These are phyloP conservation scores for Yamadazyma trypodendri DNA, from an alignment of 1,139 yeast genomes.

Conservation along the genomic window DNA sequence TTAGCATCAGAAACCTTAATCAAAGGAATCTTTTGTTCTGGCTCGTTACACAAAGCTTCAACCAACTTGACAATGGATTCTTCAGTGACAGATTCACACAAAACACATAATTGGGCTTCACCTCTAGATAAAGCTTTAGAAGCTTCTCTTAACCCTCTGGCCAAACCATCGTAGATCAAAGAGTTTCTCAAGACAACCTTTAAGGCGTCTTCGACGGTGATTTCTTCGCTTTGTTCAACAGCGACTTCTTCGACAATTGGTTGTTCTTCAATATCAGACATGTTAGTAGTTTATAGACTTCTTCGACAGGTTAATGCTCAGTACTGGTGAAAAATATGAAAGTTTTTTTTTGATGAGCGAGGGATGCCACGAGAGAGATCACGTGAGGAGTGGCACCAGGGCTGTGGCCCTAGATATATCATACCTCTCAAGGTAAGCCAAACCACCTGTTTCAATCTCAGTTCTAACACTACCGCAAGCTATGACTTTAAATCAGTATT, in stretches of 20 bases:
- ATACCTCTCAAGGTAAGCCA: too few relatives aligned
- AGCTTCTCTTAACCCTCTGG: constrained; percentile 99
- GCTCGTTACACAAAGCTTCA: constrained; percentile 99
- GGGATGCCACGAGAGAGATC: too few relatives aligned
- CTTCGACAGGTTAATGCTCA: constrained; percentile 90
- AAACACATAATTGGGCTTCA: constrained; percentile 97
- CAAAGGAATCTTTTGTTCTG: constrained; percentile 94
- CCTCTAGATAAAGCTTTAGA: constrained; percentile 97
- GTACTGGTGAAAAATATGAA: constrained; percentile 36
- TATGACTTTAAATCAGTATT: too few relatives aligned
- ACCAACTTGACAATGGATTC: constrained; percentile 95
- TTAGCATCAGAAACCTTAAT: constrained; percentile 99
- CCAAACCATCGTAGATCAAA: constrained; percentile 98
- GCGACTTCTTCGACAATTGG: constrained; percentile 83
- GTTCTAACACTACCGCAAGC: too few relatives aligned
- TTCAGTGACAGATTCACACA: constrained; percentile 98
- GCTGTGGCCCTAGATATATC: too few relatives aligned
- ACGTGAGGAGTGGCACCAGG: too few relatives aligned
- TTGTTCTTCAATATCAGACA: constrained; percentile 89
- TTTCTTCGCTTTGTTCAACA: constrained; percentile 83
- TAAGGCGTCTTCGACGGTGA: constrained; percentile 98
- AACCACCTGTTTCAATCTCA: too few relatives aligned
- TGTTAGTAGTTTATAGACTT: constrained; percentile 55
- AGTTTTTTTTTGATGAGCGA: not conserved
- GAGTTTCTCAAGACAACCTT: constrained; percentile 98